Conservation (phyloP, 768 basidiomycete genomes). For the Tulasnella sp. region DNA sequence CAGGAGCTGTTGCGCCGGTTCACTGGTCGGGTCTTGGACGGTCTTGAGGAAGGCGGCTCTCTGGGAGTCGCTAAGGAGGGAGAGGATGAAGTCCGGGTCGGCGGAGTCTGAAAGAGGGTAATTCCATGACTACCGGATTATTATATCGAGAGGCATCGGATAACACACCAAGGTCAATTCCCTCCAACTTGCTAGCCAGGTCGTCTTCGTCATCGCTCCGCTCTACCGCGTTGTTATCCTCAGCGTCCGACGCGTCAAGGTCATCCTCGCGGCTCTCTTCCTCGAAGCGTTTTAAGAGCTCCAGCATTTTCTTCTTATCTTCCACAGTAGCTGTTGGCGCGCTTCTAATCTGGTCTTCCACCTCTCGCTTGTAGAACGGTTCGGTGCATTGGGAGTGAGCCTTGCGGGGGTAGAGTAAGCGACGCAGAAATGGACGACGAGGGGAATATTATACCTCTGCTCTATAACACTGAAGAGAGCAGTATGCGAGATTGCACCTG, state of each 20-base stretch:
- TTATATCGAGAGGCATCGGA: background rate
- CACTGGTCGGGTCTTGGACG: constrained; percentile 59
- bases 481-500: constrained; percentile 74
- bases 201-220: constrained; percentile 42
- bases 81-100: constrained; percentile 57
- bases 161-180: constrained; percentile 58
- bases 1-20: constrained; percentile 56
- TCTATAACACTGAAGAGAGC: constrained; percentile 74
- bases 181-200: constrained; percentile 50
- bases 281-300: constrained; percentile 67
- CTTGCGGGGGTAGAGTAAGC: constrained; percentile 36
- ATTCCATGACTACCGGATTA: background rate
- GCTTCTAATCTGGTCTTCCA: constrained; percentile 58
- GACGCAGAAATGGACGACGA: background rate
- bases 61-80: constrained; percentile 56
- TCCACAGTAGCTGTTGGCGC: constrained; percentile 52
- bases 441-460: constrained; percentile 50
- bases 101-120: constrained; percentile 45
- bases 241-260: constrained; percentile 27
- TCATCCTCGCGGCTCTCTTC: constrained; percentile 42
- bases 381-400: constrained; percentile 74
- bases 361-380: constrained; percentile 70
- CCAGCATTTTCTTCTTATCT: constrained; percentile 64
- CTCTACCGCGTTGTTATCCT: constrained; percentile 38
- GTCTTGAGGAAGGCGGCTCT: constrained; percentile 55